Conservation (phyloP, 2,329 filamentous ascomycete genomes). For the Venturia asperata region DNA sequence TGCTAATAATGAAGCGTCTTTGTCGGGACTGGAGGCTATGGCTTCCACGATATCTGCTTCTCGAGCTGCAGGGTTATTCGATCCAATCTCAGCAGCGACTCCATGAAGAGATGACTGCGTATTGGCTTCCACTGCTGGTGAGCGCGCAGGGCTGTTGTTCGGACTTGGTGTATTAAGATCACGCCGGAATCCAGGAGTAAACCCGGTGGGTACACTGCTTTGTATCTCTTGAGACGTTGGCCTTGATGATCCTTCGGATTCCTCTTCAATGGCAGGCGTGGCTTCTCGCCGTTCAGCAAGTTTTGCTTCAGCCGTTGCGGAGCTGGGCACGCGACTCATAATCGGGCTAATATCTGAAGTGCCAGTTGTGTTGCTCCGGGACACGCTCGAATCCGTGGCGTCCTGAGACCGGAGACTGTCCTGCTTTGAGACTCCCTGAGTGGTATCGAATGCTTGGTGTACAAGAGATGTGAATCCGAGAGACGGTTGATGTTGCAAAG, state of each 20-base stretch:
- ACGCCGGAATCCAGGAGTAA: conserved; percentile 49
- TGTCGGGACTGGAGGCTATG: conserved; percentile 15
- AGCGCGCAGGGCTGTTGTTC: conserved; percentile 55
- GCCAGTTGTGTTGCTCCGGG: conserved; percentile 55
- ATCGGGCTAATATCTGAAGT: conserved; percentile 60
- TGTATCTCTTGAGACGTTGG: conserved; percentile 25
- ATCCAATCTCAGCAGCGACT: conserved; percentile 35
- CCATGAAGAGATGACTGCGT: conserved; percentile 36
- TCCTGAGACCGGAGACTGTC: conserved; percentile 34
- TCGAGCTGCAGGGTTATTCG: conserved; percentile 20
- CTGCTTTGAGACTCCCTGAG: conserved; percentile 36
- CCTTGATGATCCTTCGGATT: conserved; percentile 30
- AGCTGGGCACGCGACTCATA: conserved; percentile 50
- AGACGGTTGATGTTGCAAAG: conserved; percentile 47
- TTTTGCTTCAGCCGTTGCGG: conserved; percentile 33
- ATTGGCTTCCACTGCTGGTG: conserved; percentile 45
- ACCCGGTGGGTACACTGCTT: conserved; percentile 38
- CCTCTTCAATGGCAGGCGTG: conserved; percentile 51
- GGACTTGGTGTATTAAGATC: conserved; percentile 53
- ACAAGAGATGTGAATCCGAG: conserved; percentile 54
- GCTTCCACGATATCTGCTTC: conserved; percentile 20
- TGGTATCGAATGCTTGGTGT: conserved; percentile 57
- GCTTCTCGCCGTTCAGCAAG: conserved; percentile 34
- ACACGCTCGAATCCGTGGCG: conserved; percentile 34
- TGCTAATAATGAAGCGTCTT: not conserved